Conservation (phyloP, 2,329 filamentous ascomycete species). For the Gyromitra esculenta region DNA sequence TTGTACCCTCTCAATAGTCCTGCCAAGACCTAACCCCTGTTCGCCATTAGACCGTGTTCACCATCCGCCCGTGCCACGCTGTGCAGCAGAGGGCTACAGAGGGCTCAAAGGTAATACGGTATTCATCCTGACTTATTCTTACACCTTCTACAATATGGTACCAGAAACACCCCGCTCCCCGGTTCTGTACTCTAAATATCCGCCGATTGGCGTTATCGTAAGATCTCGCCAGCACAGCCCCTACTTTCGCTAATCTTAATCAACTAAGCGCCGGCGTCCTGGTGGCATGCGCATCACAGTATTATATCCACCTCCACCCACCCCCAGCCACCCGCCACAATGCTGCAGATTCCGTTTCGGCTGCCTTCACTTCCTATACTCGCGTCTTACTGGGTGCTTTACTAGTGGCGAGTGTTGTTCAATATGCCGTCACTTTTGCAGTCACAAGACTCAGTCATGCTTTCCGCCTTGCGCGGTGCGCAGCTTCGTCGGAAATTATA, state of each 20-base stretch:
- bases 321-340: conserved; percentile 6
- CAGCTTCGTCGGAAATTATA: background rate
- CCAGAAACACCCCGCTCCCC: no score
- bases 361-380: background rate
- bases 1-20: no score
- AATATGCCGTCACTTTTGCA: background rate
- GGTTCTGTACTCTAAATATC: background rate
- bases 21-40: no score
- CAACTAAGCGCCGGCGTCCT: conserved; percentile 19
- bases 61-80: no score
- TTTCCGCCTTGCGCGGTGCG: conserved; percentile 15
- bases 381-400: background rate
- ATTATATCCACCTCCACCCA: background rate
- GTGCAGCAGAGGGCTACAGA: no score
- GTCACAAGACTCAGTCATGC: conserved; percentile 20
- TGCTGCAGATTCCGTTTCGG: conserved; percentile 12
- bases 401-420: background rate
- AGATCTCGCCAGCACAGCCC: conserved; percentile 8
- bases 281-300: background rate
- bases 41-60: no score
- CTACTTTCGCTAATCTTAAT: conserved; percentile 34
- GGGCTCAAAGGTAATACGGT: no score
- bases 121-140: no score
- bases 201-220: background rate
- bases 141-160: no score